Conservation (phyloP, 1,139 yeast species). For the Taphrina flavorubra region DNA sequence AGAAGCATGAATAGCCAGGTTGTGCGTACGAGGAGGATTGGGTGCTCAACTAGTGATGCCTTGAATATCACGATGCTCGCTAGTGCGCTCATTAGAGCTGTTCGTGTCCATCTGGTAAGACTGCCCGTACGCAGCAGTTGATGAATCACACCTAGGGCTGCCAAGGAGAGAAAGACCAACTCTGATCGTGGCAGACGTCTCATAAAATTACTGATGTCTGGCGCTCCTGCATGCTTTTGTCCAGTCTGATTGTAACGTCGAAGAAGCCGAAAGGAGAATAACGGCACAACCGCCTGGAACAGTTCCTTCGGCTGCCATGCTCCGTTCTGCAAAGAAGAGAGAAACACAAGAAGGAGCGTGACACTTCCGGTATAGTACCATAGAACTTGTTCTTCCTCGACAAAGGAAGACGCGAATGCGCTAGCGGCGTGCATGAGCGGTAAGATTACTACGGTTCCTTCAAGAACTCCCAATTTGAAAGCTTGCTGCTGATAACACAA, state of each 20-base stretch:
- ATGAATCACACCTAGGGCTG: neutral
- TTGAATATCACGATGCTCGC: neutral
- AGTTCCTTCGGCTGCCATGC: neutral
- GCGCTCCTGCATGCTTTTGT: conserved; percentile 66
- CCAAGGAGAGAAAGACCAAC: neutral
- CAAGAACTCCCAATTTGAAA: conserved; percentile 29
- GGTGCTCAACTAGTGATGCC: neutral
- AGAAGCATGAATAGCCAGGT: neutral
- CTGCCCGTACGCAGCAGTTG: neutral
- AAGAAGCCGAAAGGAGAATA: conserved; percentile 61
- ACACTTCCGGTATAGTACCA: conserved; percentile 68
- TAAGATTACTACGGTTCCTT: conserved; percentile 48
- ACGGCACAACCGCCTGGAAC: conserved; percentile 1
- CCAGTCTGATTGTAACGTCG: conserved; percentile 92
- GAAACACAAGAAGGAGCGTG: conserved; percentile 10
- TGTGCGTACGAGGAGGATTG: neutral
- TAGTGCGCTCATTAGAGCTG: neutral
- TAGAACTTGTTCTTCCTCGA: conserved; percentile 96
- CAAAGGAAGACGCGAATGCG: conserved; percentile 85
- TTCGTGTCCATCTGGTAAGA: neutral
- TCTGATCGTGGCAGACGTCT: neutral
- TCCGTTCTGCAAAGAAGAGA: neutral
- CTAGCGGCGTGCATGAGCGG: conserved; percentile 61
- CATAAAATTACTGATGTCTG: neutral
- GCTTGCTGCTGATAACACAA: conserved; percentile 13